These are phyloP conservation scores for Nannochloris sp. DNA, from an alignment of 139 green algal genomes.

Conservation along the genomic window DNA sequence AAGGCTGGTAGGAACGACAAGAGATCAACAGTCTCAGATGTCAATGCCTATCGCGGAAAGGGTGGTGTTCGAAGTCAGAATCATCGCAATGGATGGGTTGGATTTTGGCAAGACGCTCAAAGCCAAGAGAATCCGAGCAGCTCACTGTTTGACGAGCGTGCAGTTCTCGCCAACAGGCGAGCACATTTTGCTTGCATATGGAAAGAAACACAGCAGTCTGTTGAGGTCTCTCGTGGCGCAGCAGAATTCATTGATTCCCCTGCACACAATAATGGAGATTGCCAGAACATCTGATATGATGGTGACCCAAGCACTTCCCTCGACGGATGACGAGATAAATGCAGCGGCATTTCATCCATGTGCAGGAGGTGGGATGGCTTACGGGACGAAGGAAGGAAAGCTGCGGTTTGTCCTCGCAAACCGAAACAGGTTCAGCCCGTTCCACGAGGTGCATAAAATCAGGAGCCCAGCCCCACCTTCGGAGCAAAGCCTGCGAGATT, in stretches of 20 bases:
- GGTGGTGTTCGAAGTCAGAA: slow-evolving; percentile 64
- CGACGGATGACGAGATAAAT: slow-evolving; percentile 84
- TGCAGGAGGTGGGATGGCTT: slow-evolving; percentile 73
- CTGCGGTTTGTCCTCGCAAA: slow-evolving; percentile 43
- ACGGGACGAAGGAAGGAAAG: slow-evolving; percentile 87
- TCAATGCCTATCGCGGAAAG: slow-evolving; percentile 10
- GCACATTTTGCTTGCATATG: slow-evolving; percentile 87
- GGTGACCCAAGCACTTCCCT: slow-evolving; percentile 68
- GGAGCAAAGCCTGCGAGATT: background rate
- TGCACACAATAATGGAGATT: slow-evolving; percentile 86
- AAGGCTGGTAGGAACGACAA: background rate
- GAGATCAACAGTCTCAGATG: background rate
- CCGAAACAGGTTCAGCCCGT: background rate
- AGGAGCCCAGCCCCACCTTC: background rate
- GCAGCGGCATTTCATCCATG: slow-evolving; percentile 73
- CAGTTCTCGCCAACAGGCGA: slow-evolving; percentile 76
- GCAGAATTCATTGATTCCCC: slow-evolving; percentile 41
- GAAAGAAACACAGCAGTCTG: slow-evolving; percentile 72
- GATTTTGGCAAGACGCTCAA: slow-evolving; percentile 44
- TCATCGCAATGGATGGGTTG: slow-evolving; percentile 40
- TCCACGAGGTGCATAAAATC: background rate
- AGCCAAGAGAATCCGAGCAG: slow-evolving; percentile 62
- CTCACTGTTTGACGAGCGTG: slow-evolving; percentile 90
- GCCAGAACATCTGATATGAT: slow-evolving; percentile 49
- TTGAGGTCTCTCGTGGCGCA: slow-evolving; percentile 65